Evolutionary conservation across 1,139 yeast species (phyloP).

Genomic region (Tardiomyces blankii): DNA sequence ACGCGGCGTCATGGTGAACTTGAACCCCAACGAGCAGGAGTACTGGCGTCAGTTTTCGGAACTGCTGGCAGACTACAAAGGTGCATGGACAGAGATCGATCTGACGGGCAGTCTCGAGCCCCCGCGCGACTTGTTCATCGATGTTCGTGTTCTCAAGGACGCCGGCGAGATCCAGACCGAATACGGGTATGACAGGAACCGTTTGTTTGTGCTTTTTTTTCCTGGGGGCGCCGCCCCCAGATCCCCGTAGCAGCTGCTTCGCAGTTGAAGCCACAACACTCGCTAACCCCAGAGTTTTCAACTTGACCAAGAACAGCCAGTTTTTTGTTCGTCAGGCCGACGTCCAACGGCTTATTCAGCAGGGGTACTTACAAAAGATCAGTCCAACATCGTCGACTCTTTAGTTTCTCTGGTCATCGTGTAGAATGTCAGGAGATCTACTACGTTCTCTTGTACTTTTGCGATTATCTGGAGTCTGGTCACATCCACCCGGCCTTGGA

Average conservation of each 20-base stretch:
- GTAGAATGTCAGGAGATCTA: too few species aligned
- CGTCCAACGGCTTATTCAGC: constrained; percentile 87
- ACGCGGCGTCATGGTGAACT: constrained; percentile 30
- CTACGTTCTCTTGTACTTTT: too few species aligned
- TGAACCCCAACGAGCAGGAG: constrained; percentile 72
- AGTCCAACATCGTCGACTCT: neutral
- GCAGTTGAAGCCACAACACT: too few species aligned
- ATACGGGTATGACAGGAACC: constrained; percentile 41
- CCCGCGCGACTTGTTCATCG: constrained; percentile 84
- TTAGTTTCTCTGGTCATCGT: too few species aligned
- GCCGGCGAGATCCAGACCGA: constrained; percentile 98
- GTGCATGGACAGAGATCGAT: constrained; percentile 76
- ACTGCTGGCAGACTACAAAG: constrained; percentile 62
- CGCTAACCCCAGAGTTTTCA: constrained; percentile 50
- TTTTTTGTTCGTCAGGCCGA: constrained; percentile 90
- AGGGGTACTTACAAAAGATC: constrained; percentile 62
- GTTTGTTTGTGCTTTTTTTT: too few species aligned
- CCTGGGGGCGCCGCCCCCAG: too few species aligned
- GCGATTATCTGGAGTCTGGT: too few species aligned
- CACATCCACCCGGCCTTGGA: too few species aligned
- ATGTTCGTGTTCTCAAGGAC: constrained; percentile 83
- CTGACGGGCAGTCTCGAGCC: constrained; percentile 81
- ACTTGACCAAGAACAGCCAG: constrained; percentile 89
- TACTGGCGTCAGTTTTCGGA: constrained; percentile 65
- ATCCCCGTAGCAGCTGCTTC: too few species aligned